phyloP scores from a whole-genome alignment of 257 asterid genomes.

The Solanum phureja region DNA sequence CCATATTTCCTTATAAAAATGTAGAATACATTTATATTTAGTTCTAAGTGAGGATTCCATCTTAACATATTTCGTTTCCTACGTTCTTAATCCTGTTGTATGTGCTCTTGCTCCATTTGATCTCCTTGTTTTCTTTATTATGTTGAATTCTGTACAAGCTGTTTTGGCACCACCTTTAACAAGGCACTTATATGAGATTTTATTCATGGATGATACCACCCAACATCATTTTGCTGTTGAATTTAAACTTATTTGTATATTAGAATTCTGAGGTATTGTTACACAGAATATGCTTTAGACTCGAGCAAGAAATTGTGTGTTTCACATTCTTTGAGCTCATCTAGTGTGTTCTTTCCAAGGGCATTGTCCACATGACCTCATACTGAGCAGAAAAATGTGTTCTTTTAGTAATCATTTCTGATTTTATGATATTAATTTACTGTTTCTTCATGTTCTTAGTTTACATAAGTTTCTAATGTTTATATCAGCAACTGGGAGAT shows the following conservation, averaged over 20 bases:
- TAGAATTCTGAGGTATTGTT: not conserved
- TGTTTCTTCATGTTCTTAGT: not conserved
- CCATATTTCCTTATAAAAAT: not conserved
- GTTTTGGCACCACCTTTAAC: not conserved
- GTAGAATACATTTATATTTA: not conserved
- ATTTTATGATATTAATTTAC: not conserved
- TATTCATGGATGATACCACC: not conserved
- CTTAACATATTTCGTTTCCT: not conserved
- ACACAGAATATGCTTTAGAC: not conserved
- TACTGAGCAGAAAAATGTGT: not conserved
- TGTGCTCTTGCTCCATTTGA: not conserved
- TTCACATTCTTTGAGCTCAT: not conserved
- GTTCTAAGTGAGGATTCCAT: not conserved
- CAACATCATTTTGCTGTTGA: not conserved
- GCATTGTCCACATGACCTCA: not conserved
- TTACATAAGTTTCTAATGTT: not conserved
- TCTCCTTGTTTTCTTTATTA: not conserved
- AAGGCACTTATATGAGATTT: not conserved
- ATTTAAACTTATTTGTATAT: not conserved
- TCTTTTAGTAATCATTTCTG: not conserved
- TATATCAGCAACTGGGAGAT: slow-evolving; percentile 38
- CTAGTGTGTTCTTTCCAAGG: not conserved
- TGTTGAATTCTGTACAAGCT: not conserved
- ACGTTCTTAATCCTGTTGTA: not conserved
- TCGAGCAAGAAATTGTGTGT: not conserved